These are phyloP conservation scores for Singerocomus inundabilis DNA, from an alignment of 1,284 basidiomycete species.

Conservation along the genomic window DNA sequence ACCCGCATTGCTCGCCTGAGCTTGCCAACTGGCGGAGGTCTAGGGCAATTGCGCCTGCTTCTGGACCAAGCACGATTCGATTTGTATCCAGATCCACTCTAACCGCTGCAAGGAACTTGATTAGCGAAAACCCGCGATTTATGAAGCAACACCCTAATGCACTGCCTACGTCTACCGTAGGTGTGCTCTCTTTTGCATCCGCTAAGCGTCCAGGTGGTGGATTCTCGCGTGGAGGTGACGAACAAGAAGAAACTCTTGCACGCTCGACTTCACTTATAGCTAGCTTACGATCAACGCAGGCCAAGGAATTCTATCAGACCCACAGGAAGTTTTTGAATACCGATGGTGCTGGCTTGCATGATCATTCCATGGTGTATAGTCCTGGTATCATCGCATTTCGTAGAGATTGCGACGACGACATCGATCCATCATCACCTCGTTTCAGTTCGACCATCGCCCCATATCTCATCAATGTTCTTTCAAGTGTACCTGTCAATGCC, in stretches of 20 bases:
- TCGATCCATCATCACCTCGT: conserved; percentile 6
- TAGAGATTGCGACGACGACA: conserved; percentile 38
- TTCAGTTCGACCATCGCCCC: conserved; percentile 36
- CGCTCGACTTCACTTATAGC: conserved; percentile 46
- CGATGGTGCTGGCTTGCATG: conserved; percentile 41
- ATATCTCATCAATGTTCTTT: conserved; percentile 45
- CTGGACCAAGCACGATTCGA: conserved; percentile 10
- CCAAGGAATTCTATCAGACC: conserved; percentile 43
- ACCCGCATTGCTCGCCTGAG: conserved; percentile 37
- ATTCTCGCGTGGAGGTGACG: conserved; percentile 46
- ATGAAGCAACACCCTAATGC: conserved; percentile 18
- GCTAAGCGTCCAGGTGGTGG: conserved; percentile 47
- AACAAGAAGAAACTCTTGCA: conserved; percentile 47
- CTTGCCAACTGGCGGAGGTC: conserved; percentile 37
- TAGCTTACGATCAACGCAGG: conserved; percentile 39
- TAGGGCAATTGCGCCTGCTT: conserved; percentile 5
- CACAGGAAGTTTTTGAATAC: conserved; percentile 36
- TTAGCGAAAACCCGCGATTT: conserved; percentile 15
- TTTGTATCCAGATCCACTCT: conserved; percentile 37
- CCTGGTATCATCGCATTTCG: conserved; percentile 49
- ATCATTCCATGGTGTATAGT: conserved; percentile 51
- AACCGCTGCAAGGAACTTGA: conserved; percentile 33
- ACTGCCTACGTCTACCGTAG: conserved; percentile 35
- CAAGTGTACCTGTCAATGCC: conserved; percentile 45
- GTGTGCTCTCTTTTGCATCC: conserved; percentile 48